These are phyloP conservation scores for Saprolegnia parasitica DNA, from an alignment of 352 stramenopile species.

Conservation along the genomic window DNA sequence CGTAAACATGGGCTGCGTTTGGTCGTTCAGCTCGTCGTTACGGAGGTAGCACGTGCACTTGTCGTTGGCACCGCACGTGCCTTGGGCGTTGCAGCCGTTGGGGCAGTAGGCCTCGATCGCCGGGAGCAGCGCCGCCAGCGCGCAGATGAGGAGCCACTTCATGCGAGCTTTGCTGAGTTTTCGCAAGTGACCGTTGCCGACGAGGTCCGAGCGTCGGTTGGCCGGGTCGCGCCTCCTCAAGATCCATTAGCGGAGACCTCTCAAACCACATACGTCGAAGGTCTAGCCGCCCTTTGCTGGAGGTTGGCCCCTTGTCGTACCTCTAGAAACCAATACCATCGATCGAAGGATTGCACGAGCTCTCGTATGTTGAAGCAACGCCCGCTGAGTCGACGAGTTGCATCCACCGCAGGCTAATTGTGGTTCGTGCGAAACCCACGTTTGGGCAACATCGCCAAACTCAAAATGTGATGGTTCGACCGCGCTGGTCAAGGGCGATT, in stretches of 20 bases:
- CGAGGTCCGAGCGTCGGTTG: background rate
- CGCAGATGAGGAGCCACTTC: slow-evolving; percentile 19
- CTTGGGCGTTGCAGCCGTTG: slow-evolving; percentile 82
- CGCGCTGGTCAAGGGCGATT: too few species aligned
- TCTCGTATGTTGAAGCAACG: too few species aligned
- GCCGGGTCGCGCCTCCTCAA: slow-evolving; percentile 6
- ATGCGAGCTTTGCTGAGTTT: background rate
- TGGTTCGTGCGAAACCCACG: too few species aligned
- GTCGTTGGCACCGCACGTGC: slow-evolving; percentile 83
- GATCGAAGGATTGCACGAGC: too few species aligned
- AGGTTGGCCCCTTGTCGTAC: too few species aligned
- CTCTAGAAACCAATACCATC: too few species aligned
- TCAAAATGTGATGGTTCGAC: too few species aligned
- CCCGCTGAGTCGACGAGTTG: too few species aligned
- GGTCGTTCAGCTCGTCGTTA: slow-evolving; percentile 35
- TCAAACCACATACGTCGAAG: background rate
- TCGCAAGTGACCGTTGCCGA: slow-evolving; percentile 5
- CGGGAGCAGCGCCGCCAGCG: background rate
- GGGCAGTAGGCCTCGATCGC: slow-evolving; percentile 54
- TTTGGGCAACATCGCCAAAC: too few species aligned
- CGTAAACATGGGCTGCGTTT: slow-evolving; percentile 52
- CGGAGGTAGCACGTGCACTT: slow-evolving; percentile 90
- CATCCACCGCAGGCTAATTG: too few species aligned
- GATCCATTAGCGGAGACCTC: background rate
- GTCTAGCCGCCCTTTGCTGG: too few species aligned